Evolutionary conservation across 441 rosid genomes (phyloP).

Genomic region (Flueggea neowawraea): DNA sequence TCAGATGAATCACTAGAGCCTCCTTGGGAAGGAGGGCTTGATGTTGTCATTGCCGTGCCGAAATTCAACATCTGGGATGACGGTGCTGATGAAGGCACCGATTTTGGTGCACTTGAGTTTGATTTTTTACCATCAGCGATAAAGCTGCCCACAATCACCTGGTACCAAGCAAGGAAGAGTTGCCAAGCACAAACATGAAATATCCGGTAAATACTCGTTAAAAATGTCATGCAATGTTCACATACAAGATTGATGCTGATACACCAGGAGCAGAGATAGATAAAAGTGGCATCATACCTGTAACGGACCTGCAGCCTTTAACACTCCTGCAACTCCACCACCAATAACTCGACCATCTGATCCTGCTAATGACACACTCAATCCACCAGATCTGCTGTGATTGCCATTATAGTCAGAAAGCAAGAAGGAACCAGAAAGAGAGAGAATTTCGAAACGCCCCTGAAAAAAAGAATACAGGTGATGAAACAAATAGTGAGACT

Average conservation of each 20-base stretch:
- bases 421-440: slow-evolving; percentile 77
- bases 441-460: slow-evolving; percentile 91
- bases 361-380: slow-evolving; percentile 85
- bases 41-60: slow-evolving; percentile 37
- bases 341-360: slow-evolving; percentile 88
- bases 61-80: slow-evolving; percentile 43
- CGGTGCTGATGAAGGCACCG: neutral
- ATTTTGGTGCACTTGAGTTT: slow-evolving; percentile 17
- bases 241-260: neutral
- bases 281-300: slow-evolving; percentile 44
- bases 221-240: neutral
- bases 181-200: neutral
- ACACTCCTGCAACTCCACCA: slow-evolving; percentile 84
- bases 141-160: slow-evolving; percentile 95
- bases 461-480: slow-evolving; percentile 33
- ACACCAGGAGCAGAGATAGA: neutral
- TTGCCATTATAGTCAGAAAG: slow-evolving; percentile 53
- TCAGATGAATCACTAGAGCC: slow-evolving; percentile 78
- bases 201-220: neutral
- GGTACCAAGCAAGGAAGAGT: slow-evolving; percentile 5
- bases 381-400: slow-evolving; percentile 44
- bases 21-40: slow-evolving; percentile 74
- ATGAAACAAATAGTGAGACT: neutral
- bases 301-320: slow-evolving; percentile 82
- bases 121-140: slow-evolving; percentile 61